Evolutionary conservation across 2,329 filamentous ascomycete genomes (phyloP), one percentile per base, ranked within the genome.

Genomic region (Arthrinium phaeospermum): DNA sequence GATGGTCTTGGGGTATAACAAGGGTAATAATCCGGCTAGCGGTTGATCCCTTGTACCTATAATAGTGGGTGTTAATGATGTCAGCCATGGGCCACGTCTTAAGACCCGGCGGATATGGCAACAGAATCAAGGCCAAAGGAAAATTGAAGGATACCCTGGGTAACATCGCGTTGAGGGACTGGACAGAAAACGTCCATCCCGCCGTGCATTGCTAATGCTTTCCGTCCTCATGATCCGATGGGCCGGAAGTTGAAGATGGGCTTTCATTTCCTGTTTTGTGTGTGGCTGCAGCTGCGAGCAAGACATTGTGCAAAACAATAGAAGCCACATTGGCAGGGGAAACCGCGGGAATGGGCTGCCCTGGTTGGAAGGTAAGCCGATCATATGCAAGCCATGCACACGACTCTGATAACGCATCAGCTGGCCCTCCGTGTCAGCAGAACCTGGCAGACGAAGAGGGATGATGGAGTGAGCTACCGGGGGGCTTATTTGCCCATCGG

Each of bases 271-370:
- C 34, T 64, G 57, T 64, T 64, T 61, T 34, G 53, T 16, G 53
- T 16, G 57, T 64, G 30, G 57, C 30, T 41, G 57, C 57, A 64
- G 57, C 34, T 13, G 57, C 57, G n/a, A 64, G 22, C 10, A 41
- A 64, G 57, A 64, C 57, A 64, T 64, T 64, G 57, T 64, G 34
- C 30, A 64, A 64, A 41, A 64, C 57, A 64, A 64, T 64, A 64
- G 57, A 64, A 64, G 57, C 34, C 57, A 64, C 53, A 61, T 61
- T 37, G 53, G 30, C 53, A 37, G 53, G 51, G 51, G 51, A 57
- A 57, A 30, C 27, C 34, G 19, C 34, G 27, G 30, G 16, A 19
- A 19, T 30, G 30, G 6, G 51, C 22, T 19, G 51, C 8, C 16
- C 51, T 34, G 51, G 51, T 57, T 57, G 51, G 27, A 57, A 16